Percentiles rank a stretch among this genome's conserved stretches.
Evolutionary conservation across 768 basidiomycete genomes (phyloP).

Genomic region (Tremella fuciformis): DNA sequence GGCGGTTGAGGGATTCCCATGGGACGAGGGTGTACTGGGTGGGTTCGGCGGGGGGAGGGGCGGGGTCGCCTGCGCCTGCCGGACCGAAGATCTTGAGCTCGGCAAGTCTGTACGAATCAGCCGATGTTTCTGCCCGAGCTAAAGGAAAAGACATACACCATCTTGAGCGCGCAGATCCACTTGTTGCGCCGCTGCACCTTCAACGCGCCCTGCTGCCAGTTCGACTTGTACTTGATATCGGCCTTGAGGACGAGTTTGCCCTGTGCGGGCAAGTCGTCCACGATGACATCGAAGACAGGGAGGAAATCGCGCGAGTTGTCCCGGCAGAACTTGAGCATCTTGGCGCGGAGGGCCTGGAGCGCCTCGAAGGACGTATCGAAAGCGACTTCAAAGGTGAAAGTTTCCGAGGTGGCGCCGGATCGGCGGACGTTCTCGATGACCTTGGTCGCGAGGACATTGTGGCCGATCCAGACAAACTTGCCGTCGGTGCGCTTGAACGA

Average conservation of each 20-base stretch:
- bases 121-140: not conserved
- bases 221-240: slow-evolving; percentile 85
- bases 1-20: slow-evolving; percentile 60
- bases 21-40: slow-evolving; percentile 67
- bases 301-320: slow-evolving; percentile 71
- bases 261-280: slow-evolving; percentile 73
- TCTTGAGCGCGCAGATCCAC: slow-evolving; percentile 84
- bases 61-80: slow-evolving; percentile 52
- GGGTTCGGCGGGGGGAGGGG: slow-evolving; percentile 56
- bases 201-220: slow-evolving; percentile 71
- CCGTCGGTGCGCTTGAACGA: slow-evolving; percentile 49
- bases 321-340: slow-evolving; percentile 76
- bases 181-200: slow-evolving; percentile 78
- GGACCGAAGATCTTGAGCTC: slow-evolving; percentile 66
- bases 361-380: slow-evolving; percentile 77
- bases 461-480: slow-evolving; percentile 51
- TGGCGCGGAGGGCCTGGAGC: slow-evolving; percentile 68
- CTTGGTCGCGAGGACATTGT: slow-evolving; percentile 52
- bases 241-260: slow-evolving; percentile 71
- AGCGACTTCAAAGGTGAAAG: slow-evolving; percentile 74
- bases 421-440: slow-evolving; percentile 53
- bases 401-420: slow-evolving; percentile 68
- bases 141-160: slow-evolving; percentile 56
- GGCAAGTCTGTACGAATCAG: slow-evolving; percentile 29
- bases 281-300: slow-evolving; percentile 63